A percentile compares a stretch with the other conserved stretches of the same genome.
Evolutionary conservation across 768 basidiomycete genomes (phyloP).

Genomic region (Amanita subjunquillea): DNA sequence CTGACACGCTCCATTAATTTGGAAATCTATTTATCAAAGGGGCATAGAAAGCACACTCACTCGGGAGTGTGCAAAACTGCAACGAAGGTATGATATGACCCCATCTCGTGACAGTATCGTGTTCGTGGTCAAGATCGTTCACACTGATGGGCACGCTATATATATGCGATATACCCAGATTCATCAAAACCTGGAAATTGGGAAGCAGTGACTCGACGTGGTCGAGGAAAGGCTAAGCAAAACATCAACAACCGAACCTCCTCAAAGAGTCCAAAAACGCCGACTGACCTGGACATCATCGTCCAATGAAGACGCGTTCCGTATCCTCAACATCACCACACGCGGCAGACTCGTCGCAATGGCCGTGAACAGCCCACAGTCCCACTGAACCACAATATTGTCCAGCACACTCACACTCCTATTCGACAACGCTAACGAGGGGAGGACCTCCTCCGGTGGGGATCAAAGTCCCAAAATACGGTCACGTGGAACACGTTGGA

Average conservation of each 20-base stretch:
- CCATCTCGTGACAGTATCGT: background rate
- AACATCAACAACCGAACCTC: background rate
- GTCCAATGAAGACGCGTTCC: slow-evolving; percentile 4
- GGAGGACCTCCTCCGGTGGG: slow-evolving; percentile 3
- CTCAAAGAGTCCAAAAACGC: background rate
- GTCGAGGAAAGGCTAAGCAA: slow-evolving; percentile 1
- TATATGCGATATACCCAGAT: background rate
- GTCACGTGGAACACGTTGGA: slow-evolving; percentile 7
- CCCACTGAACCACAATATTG: slow-evolving; percentile 10
- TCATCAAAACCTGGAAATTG: background rate
- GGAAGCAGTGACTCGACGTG: background rate
- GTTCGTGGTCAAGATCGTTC: slow-evolving; percentile 1
- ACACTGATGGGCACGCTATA: background rate
- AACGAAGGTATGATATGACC: background rate
- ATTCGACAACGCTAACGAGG: slow-evolving; percentile 2
- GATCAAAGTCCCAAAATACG: slow-evolving; percentile 8
- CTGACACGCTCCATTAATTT: background rate
- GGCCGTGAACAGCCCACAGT: slow-evolving; percentile 5
- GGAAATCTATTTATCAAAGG: background rate
- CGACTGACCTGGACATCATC: slow-evolving; percentile 4
- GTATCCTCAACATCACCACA: slow-evolving; percentile 9
- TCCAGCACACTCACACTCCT: slow-evolving; percentile 6
- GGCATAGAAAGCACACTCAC: background rate
- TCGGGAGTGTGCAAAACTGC: background rate
- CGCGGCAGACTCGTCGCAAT: slow-evolving; percentile 6